These are phyloP conservation scores for Dinochytrium kinnereticum DNA, from an alignment of 371 early-diverging fungal species.

Conservation along the genomic window DNA sequence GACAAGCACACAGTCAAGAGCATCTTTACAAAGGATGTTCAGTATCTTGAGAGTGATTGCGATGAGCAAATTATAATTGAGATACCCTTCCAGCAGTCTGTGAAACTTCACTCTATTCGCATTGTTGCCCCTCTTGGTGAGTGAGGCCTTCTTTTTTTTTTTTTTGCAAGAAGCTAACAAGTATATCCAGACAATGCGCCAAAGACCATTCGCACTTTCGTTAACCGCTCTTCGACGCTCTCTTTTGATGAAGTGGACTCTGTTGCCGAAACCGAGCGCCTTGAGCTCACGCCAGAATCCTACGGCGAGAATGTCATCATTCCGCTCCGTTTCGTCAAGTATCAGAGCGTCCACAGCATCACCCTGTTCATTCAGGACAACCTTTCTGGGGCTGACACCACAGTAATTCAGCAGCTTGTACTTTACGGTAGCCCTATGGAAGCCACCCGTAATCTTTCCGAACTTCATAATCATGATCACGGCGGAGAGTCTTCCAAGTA, in stretches of 20 bases:
- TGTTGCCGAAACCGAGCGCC: constrained; percentile 72
- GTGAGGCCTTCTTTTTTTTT: constrained; percentile 10
- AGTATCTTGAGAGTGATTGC: constrained; percentile 82
- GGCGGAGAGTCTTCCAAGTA: neutral
- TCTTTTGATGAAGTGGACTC: constrained; percentile 89
- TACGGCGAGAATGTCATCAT: constrained; percentile 55
- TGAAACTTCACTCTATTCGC: constrained; percentile 88
- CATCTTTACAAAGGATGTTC: constrained; percentile 73
- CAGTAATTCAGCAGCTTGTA: constrained; percentile 73
- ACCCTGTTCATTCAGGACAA: constrained; percentile 65
- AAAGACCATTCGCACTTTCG: constrained; percentile 81
- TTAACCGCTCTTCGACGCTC: constrained; percentile 72
- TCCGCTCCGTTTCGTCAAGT: constrained; percentile 88
- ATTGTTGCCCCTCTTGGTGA: constrained; percentile 68
- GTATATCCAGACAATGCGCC: constrained; percentile 76
- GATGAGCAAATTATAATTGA: constrained; percentile 92
- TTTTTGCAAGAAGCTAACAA: constrained; percentile 13
- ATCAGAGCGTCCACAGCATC: constrained; percentile 76
- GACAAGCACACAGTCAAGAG: constrained; percentile 74
- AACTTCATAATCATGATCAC: constrained; percentile 32
- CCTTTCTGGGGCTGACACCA: constrained; percentile 80
- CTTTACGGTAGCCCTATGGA: constrained; percentile 77
- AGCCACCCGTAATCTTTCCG: constrained; percentile 55
- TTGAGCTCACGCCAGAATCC: constrained; percentile 70
- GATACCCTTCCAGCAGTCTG: constrained; percentile 86